Conservation (phyloP, 805 yeast genomes). For the Hanseniaspora osmophila region DNA sequence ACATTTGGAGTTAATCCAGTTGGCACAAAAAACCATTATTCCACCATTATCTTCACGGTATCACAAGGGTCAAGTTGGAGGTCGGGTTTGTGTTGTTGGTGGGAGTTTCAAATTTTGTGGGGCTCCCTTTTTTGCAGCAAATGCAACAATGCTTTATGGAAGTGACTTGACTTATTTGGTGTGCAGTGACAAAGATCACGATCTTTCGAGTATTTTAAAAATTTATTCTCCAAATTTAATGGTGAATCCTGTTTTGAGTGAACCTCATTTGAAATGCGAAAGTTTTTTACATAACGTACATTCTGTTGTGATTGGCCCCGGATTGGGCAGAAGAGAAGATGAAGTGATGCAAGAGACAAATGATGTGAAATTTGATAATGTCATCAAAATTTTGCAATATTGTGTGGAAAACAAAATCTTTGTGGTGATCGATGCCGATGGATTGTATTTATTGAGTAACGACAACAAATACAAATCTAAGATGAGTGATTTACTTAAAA, state of each 20-base stretch:
- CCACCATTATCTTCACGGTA: constrained; percentile 64
- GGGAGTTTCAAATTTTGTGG: constrained; percentile 96
- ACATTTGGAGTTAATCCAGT: constrained; percentile 30
- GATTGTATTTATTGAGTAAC: constrained; percentile 50
- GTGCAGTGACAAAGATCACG: constrained; percentile 40
- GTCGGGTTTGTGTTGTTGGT: constrained; percentile 75
- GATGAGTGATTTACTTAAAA: constrained; percentile 26
- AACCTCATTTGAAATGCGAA: constrained; percentile 41
- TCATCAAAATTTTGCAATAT: not conserved
- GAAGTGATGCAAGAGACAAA: not conserved
- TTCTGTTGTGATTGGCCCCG: constrained; percentile 83
- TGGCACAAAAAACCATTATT: constrained; percentile 38
- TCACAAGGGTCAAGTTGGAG: constrained; percentile 77
- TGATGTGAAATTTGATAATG: not conserved
- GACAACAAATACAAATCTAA: constrained; percentile 27
- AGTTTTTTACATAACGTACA: constrained; percentile 51
- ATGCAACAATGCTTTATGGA: constrained; percentile 73
- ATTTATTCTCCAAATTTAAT: constrained; percentile 82
- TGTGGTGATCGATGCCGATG: constrained; percentile 82
- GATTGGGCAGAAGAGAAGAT: constrained; percentile 65
- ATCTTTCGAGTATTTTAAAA: constrained; percentile 72
- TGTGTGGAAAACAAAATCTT: constrained; percentile 32
- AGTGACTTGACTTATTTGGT: constrained; percentile 80
- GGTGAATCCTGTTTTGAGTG: constrained; percentile 84
- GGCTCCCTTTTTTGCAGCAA: constrained; percentile 85